phyloP scores from a whole-genome alignment of 2,329 filamentous ascomycete genomes.

The Rutstroemia sp. region DNA sequence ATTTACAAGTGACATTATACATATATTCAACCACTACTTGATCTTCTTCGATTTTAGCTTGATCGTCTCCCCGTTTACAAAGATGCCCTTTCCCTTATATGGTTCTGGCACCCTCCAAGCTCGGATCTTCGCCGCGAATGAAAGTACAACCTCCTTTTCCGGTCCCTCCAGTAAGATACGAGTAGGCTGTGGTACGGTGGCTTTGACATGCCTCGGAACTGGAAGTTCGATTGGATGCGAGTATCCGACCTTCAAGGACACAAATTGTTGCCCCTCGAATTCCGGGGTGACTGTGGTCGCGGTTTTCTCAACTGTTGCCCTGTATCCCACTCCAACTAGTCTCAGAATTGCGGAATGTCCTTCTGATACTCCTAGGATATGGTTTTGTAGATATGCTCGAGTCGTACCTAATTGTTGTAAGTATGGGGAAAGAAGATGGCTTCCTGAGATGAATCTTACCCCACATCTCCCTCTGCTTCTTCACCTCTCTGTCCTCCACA shows the following conservation, averaged over 20 bases:
- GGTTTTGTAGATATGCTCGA: conserved; percentile 82
- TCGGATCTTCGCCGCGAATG: conserved; percentile 83
- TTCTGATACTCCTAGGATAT: conserved; percentile 91
- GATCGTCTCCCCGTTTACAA: conserved; percentile 95
- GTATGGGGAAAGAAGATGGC: conserved; percentile 1
- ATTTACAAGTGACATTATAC: conserved; percentile 18
- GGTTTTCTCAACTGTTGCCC: conserved; percentile 74
- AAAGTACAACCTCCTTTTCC: conserved; percentile 79
- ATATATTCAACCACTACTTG: conserved; percentile 49
- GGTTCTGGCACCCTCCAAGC: conserved; percentile 89
- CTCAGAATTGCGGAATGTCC: conserved; percentile 90
- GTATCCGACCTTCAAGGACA: conserved; percentile 91
- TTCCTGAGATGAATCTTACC: conserved; percentile 43
- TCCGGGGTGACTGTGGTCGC: conserved; percentile 58
- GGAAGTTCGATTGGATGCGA: conserved; percentile 91
- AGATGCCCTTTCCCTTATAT: conserved; percentile 99
- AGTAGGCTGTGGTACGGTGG: conserved; percentile 83
- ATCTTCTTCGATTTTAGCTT: conserved; percentile 98
- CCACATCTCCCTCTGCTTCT: conserved; percentile 92
- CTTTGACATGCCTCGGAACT: conserved; percentile 75
- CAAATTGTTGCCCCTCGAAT: conserved; percentile 78
- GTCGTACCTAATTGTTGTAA: conserved; percentile 55
- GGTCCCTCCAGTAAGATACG: conserved; percentile 83
- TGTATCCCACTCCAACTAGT: conserved; percentile 91
- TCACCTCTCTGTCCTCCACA: conserved; percentile 59